Evolutionary conservation across 169 alveolate species (phyloP).

Genomic region (Ichthyophthirius multifiliis): DNA sequence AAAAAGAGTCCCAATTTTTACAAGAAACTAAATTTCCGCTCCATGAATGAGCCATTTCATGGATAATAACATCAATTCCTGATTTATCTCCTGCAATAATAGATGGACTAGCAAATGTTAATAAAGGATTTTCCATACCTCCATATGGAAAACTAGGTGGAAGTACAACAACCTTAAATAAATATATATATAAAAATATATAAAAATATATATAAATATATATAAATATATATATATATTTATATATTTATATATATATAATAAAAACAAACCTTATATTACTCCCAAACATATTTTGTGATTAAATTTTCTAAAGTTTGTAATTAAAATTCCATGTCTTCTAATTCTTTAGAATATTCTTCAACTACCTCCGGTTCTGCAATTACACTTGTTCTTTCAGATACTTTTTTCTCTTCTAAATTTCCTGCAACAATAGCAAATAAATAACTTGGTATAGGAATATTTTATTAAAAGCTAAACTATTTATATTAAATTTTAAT

Average conservation of each 20-base stretch:
- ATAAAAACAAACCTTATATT: conserved; percentile 41
- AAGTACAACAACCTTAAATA: conserved; percentile 55
- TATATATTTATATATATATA: not conserved
- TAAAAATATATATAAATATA: not conserved
- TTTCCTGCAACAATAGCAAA: conserved; percentile 83
- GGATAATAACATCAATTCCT: conserved; percentile 70
- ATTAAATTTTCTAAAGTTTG: conserved; percentile 57
- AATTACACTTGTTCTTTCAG: conserved; percentile 65
- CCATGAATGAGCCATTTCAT: conserved; percentile 91
- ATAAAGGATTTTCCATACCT: conserved; percentile 92
- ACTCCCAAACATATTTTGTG: conserved; percentile 78
- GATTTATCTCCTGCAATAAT: conserved; percentile 86
- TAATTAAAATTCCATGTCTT: conserved; percentile 57
- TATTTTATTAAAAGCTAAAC: conserved; percentile 44
- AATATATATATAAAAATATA: not conserved
- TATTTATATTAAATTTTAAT: not conserved
- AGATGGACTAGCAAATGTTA: conserved; percentile 77
- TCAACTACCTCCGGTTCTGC: conserved; percentile 75
- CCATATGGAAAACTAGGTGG: conserved; percentile 91
- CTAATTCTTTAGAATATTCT: conserved; percentile 61
- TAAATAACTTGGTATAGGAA: conserved; percentile 79
- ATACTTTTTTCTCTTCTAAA: conserved; percentile 49
- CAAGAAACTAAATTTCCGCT: conserved; percentile 88
- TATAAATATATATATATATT: not conserved
- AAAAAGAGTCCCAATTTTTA: conserved; percentile 78